Conservation (phyloP, 495 filamentous ascomycete species). For the Aspergillus asperescens region DNA sequence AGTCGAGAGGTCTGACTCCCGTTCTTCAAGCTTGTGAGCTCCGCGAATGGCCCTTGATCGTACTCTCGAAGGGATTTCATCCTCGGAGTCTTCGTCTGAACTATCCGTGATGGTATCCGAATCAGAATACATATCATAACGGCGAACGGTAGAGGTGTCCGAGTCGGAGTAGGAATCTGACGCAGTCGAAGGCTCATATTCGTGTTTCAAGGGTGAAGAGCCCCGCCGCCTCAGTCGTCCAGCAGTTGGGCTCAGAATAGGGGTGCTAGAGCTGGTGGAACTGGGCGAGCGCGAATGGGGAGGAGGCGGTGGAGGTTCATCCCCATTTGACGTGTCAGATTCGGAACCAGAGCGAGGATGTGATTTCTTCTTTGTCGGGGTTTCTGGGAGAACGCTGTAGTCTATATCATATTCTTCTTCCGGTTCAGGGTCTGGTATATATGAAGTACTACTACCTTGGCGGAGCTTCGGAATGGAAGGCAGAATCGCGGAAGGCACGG, state of each 20-base stretch:
- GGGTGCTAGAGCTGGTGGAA: slow-evolving; percentile 43
- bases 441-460: slow-evolving; percentile 35
- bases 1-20: slow-evolving; percentile 34
- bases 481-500: slow-evolving; percentile 51
- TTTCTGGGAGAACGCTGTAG: slow-evolving; percentile 23
- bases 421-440: slow-evolving; percentile 25
- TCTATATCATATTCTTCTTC: slow-evolving; percentile 39
- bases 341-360: slow-evolving; percentile 31
- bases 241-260: slow-evolving; percentile 41
- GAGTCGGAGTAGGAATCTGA: slow-evolving; percentile 53
- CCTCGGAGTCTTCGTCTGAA: slow-evolving; percentile 54
- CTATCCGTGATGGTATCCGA: slow-evolving; percentile 41
- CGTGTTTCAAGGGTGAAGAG: slow-evolving; percentile 94
- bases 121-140: slow-evolving; percentile 42
- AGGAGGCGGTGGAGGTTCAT: slow-evolving; percentile 44
- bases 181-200: slow-evolving; percentile 88
- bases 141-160: slow-evolving; percentile 48
- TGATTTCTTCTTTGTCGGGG: slow-evolving; percentile 31
- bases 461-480: slow-evolving; percentile 55
- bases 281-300: slow-evolving; percentile 50
- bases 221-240: slow-evolving; percentile 58
- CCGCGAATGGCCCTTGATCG: slow-evolving; percentile 24
- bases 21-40: slow-evolving; percentile 16
- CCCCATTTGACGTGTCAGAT: slow-evolving; percentile 28
- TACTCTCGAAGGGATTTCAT: slow-evolving; percentile 30